Base-by-base conservation (phyloP, 2,329 filamentous ascomycete species). In the Nigrograna mackinnonii region DNA sequence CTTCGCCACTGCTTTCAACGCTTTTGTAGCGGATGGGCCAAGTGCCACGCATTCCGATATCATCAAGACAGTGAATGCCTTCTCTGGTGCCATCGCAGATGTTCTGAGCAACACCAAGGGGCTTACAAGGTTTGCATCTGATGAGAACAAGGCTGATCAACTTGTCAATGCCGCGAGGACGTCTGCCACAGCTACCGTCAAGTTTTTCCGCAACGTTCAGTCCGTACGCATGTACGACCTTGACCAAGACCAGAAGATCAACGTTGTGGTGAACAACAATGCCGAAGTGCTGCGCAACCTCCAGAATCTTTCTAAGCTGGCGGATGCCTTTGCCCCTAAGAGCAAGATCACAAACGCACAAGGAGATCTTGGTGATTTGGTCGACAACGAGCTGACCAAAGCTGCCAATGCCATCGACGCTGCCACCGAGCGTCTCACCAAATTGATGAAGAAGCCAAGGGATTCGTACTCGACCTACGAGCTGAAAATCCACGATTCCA, bases 1-100 rank as follows among this genome's bases (percentile, higher is more conserved):
- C 66, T 99, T 99, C 70, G 94, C 92, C 2, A 97, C 92, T 0
- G 86, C 94, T 0, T 99, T 97, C 79, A 99, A 96, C 76, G 95
- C 95, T 71, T 97, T 95, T 69, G 95, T 99, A 58, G 94, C 92
- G 6, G 94, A 99, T 64, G 94, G 94, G 0, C 91, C 92, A 4
- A 95, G 91, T 68, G 90, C 89, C 64, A 85, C 85, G 7, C 90
- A 96, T 61, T 83, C 87, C 2, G 91, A 96, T 46, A 87, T 99
- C 47, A 97, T 97, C 69, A 91, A 91, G 65, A 89, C 90, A 1
- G 88, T 96, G 57, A 94, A 90, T 61, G 82, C 91, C 39, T 96
- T 97, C 69, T 80, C 94, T 1, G 89, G 91, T 16, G 89, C 94
- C 3, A 84, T 96, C 50, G 88, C 92, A 2, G 94, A 99, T 70